These are phyloP conservation scores for Stephania cephalantha DNA, from an alignment of 164 flowering plant species.

Conservation along the genomic window DNA sequence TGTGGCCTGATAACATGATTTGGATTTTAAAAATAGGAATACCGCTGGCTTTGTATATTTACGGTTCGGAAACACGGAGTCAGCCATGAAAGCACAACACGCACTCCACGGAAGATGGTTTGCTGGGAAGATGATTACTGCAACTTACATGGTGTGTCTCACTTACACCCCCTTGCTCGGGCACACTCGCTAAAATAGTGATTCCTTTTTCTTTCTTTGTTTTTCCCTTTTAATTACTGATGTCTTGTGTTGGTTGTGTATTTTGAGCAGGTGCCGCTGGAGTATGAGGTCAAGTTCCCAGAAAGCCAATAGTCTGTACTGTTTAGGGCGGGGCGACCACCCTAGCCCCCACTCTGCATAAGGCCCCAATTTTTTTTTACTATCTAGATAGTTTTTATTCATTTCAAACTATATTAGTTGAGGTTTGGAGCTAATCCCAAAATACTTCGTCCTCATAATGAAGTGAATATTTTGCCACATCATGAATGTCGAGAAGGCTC, in stretches of 20 bases:
- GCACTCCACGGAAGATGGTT: slow-evolving; percentile 94
- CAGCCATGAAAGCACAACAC: slow-evolving; percentile 62
- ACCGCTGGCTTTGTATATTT: slow-evolving; percentile 77
- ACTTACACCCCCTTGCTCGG: neutral
- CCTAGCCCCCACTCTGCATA: too few species aligned
- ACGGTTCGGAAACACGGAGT: slow-evolving; percentile 50
- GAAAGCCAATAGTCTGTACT: slow-evolving; percentile 33
- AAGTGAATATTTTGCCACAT: too few species aligned
- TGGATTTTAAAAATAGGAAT: slow-evolving; percentile 39
- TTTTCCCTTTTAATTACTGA: neutral
- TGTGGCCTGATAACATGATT: neutral
- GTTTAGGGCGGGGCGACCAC: too few species aligned
- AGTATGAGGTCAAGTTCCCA: slow-evolving; percentile 66
- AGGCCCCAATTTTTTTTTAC: too few species aligned
- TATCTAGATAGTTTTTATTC: too few species aligned
- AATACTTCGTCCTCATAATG: too few species aligned
- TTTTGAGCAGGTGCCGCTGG: slow-evolving; percentile 47
- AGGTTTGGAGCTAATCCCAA: too few species aligned
- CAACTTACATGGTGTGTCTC: slow-evolving; percentile 62
- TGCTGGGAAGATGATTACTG: slow-evolving; percentile 95
- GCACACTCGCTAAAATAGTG: too few species aligned
- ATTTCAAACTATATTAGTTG: too few species aligned
- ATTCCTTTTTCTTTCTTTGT: too few species aligned
- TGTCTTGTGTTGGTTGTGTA: neutral
- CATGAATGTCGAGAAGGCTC: too few species aligned